Base-by-base conservation (phyloP, 1,284 basidiomycete genomes). In the Fomitiporia mediterranea region DNA sequence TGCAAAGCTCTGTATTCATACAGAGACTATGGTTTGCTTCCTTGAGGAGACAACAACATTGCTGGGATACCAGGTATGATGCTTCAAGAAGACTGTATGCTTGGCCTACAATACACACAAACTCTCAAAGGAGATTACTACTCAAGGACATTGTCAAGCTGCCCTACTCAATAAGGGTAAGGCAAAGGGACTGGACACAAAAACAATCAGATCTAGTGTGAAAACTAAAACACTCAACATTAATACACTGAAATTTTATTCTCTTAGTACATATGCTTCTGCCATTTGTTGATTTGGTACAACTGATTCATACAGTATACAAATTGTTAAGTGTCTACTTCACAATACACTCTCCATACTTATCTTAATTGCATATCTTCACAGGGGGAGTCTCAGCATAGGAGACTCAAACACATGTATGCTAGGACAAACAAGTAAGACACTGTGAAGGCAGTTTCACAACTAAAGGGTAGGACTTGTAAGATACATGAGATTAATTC, bases 301-400 rank as follows among this genome's bases (percentile, higher is more conserved):
- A 0, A 71, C 68, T 1, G 74, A 76, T 39, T 67, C 61, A 15
- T 71, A 66, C 32, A 64, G 65, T 0, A 72, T 68, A 0, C 67
- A 72, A 34, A 56, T 60, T 9, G 73, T 74, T 51, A 28, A 68
- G n/a, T n/a, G n/a, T n/a, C n/a, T n/a, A n/a, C n/a, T n/a, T n/a
- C n/a, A n/a, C n/a, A n/a, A n/a, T n/a, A n/a, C n/a, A n/a, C n/a
- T n/a, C n/a, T n/a, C n/a, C n/a, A n/a, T n/a, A n/a, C n/a, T n/a
- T n/a, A n/a, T n/a, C n/a, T n/a, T n/a, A n/a, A n/a, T n/a, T n/a
- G n/a, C n/a, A n/a, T n/a, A n/a, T n/a, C n/a, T n/a, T n/a, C 47
- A 11, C 38, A 72, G 71, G 66, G 68, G 0, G 70, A 75, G 54
- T 62, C 67, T 0, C 67, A 71, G 40, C 72, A 75, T 49, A 55